Percentiles rank a stretch among this genome's conserved stretches.
Evolutionary conservation across 2,329 filamentous ascomycete species (phyloP).

Genomic region (Botryotinia globosa): DNA sequence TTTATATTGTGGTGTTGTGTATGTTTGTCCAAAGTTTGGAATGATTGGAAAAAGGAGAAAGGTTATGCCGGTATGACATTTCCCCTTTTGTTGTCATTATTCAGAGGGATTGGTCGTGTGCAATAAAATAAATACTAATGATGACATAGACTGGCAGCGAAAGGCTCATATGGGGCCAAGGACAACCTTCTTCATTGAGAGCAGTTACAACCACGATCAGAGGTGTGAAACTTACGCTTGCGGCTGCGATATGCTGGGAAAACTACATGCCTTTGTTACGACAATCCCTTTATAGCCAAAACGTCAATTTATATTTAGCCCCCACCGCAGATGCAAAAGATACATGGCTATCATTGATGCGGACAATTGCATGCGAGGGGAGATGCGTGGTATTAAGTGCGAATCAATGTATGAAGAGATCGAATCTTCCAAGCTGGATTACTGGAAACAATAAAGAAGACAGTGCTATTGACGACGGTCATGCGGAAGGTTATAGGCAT

Average conservation of each 20-base stretch:
- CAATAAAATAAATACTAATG: constrained; percentile 17
- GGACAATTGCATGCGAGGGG: constrained; percentile 77
- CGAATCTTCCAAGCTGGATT: constrained; percentile 58
- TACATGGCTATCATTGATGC: constrained; percentile 79
- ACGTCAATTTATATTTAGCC: constrained; percentile 86
- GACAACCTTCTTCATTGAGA: constrained; percentile 71
- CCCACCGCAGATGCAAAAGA: constrained; percentile 85
- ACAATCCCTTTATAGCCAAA: constrained; percentile 81
- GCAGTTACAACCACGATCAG: constrained; percentile 78
- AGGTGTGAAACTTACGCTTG: constrained; percentile 75
- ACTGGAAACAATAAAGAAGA: constrained; percentile 33
- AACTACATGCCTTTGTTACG: constrained; percentile 91
- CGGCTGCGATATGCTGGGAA: constrained; percentile 92
- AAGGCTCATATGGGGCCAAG: constrained; percentile 85
- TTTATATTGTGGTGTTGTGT: constrained; percentile 79
- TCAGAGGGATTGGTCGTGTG: neutral
- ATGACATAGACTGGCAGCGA: constrained; percentile 64
- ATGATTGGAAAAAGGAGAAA: constrained; percentile 83
- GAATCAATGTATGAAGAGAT: constrained; percentile 72
- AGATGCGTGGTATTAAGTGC: constrained; percentile 81
- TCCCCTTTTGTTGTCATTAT: neutral
- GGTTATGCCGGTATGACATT: constrained; percentile 72
- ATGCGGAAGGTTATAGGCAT: constrained; percentile 10
- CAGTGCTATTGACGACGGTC: constrained; percentile 6
- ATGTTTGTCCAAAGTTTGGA: constrained; percentile 72